Evolutionary conservation across 495 filamentous ascomycete genomes (phyloP).

Genomic region (Chlorociboria aeruginascens): DNA sequence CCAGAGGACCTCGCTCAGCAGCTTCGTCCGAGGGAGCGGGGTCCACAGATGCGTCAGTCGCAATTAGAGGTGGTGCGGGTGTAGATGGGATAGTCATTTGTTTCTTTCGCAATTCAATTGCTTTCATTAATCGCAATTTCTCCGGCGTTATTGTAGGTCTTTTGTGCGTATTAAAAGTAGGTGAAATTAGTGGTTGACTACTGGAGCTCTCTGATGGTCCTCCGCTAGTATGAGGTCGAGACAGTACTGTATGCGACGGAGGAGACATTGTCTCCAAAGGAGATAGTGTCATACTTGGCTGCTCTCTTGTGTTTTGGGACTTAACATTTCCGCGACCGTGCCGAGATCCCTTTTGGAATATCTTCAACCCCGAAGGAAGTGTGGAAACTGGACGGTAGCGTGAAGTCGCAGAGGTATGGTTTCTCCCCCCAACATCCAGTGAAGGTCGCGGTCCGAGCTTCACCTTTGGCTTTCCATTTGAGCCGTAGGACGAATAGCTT

Average conservation of each 20-base stretch:
- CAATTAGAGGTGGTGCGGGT: constrained; percentile 18
- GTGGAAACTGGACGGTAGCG: constrained; percentile 63
- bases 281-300: constrained; percentile 30
- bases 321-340: constrained; percentile 29
- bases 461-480: constrained; percentile 55
- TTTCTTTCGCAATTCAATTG: constrained; percentile 77
- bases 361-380: constrained; percentile 44
- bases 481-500: constrained; percentile 38
- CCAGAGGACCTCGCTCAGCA: background rate
- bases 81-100: constrained; percentile 38
- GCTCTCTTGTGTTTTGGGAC: constrained; percentile 20
- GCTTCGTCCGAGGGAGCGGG: too few relatives aligned
- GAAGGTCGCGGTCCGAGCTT: constrained; percentile 78
- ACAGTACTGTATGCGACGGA: background rate
- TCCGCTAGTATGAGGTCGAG: constrained; percentile 23
- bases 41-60: too few relatives aligned
- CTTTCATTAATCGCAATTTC: constrained; percentile 86
- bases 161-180: constrained; percentile 18
- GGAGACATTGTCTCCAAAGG: constrained; percentile 21
- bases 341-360: constrained; percentile 30
- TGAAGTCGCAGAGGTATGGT: constrained; percentile 39
- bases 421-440: constrained; percentile 51
- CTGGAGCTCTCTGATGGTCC: constrained; percentile 37
- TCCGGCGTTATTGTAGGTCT: constrained; percentile 68
- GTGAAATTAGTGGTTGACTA: too few relatives aligned